phyloP scores from a whole-genome alignment of 2,329 filamentous ascomycete species.

The Aspergillus sclerotialis region DNA sequence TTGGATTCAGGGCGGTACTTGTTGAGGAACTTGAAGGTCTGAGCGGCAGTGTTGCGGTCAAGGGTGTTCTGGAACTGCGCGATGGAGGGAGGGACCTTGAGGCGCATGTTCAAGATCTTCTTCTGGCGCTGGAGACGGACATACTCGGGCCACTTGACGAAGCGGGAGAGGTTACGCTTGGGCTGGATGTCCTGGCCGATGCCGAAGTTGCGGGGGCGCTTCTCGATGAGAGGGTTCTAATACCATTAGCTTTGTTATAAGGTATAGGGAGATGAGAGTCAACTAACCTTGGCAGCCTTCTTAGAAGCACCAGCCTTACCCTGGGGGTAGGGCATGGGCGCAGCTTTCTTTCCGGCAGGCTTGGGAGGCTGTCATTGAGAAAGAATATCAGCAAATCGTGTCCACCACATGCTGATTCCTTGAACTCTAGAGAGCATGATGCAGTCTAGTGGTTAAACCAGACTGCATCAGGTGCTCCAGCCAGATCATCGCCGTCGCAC shows the following conservation, averaged over 20 bases:
- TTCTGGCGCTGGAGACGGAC: conserved; percentile 92
- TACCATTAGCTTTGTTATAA: conserved; percentile 10
- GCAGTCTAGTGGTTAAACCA: conserved; percentile 46
- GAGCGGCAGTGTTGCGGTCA: conserved; percentile 91
- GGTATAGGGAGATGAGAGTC: conserved; percentile 8
- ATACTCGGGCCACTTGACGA: conserved; percentile 99
- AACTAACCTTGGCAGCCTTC: conserved; percentile 92
- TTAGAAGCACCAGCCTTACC: conserved; percentile 78
- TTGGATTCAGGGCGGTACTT: conserved; percentile 99
- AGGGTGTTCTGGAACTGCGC: conserved; percentile 97
- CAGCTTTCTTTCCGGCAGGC: conserved; percentile 93
- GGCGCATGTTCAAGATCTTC: conserved; percentile 95
- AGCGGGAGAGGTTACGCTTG: conserved; percentile 87
- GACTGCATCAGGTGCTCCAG: conserved; percentile 48
- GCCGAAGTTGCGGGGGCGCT: conserved; percentile 93
- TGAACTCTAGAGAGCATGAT: conserved; percentile 80
- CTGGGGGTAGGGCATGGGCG: conserved; percentile 92
- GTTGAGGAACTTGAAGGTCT: conserved; percentile 98
- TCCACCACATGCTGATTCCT: conserved; percentile 68
- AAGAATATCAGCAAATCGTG: conserved; percentile 82
- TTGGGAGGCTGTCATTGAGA: conserved; percentile 99
- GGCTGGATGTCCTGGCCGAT: conserved; percentile 99
- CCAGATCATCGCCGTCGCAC: conserved; percentile 40
- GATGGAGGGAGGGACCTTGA: conserved; percentile 97
- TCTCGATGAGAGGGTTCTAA: conserved; percentile 99